Conservation (phyloP, 2,329 filamentous ascomycete genomes). For the Colletotrichum sp. region DNA sequence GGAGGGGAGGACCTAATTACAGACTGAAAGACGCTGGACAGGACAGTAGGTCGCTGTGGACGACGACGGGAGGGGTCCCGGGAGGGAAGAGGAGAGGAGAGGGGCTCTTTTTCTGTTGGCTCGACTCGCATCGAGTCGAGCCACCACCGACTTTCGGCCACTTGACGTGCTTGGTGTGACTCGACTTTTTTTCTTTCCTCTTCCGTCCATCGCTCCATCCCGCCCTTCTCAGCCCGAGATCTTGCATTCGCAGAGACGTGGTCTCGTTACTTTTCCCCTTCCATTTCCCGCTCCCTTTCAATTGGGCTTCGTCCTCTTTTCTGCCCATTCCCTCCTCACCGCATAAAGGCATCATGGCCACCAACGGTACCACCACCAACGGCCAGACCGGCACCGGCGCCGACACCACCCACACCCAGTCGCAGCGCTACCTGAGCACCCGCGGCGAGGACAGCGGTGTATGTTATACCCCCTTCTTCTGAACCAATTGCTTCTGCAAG, state of each 20-base stretch:
- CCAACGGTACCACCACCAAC: conserved; percentile 40
- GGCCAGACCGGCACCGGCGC: conserved; percentile 23
- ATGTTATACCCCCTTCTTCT: conserved; percentile 25
- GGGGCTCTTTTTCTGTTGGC: background rate
- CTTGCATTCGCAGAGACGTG: background rate
- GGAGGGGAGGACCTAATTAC: background rate
- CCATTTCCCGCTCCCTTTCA: background rate
- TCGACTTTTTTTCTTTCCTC: conserved; percentile 1
- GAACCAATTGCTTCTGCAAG: background rate
- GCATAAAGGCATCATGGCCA: conserved; percentile 40
- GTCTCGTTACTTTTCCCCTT: background rate
- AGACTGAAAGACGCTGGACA: background rate
- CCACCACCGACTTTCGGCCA: conserved; percentile 17
- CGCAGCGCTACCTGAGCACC: conserved; percentile 57
- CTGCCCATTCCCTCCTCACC: background rate
- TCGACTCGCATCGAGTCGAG: background rate
- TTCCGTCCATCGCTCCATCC: conserved; percentile 3
- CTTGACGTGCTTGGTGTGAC: conserved; percentile 19
- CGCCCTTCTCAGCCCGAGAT: background rate
- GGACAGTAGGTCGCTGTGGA: too few relatives aligned
- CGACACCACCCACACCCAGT: conserved; percentile 43
- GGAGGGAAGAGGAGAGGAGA: background rate
- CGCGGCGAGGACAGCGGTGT: conserved; percentile 56
- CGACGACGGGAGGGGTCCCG: background rate
- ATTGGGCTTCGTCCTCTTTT: conserved; percentile 1